Percentiles rank a stretch among this genome's conserved stretches.
Evolutionary conservation across 495 filamentous ascomycete species (phyloP).

Genomic region (Hypoxylon rickii): DNA sequence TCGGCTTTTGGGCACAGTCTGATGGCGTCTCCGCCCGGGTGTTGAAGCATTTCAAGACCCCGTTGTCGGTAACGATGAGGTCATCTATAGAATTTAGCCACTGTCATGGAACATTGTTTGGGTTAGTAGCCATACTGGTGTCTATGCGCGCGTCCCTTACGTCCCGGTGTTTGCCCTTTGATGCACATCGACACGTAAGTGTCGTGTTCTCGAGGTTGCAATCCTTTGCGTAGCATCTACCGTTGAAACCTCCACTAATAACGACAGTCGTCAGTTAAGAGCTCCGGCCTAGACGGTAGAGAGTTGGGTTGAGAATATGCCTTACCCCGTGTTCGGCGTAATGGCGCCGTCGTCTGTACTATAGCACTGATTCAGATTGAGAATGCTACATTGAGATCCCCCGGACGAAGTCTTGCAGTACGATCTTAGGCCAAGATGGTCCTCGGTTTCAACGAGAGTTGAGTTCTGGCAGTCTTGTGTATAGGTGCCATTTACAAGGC

Average conservation of each 20-base stretch:
- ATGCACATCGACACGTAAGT: neutral
- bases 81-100: neutral
- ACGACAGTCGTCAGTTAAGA: neutral
- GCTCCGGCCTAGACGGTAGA: too few species aligned
- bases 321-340: neutral
- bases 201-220: neutral
- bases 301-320: neutral
- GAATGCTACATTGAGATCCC: conserved; percentile 3
- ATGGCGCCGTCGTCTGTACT: neutral
- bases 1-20: neutral
- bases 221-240: neutral
- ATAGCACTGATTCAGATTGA: conserved; percentile 9
- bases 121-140: neutral
- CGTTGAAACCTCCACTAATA: neutral
- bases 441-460: neutral
- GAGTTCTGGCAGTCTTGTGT: conserved; percentile 1
- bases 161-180: neutral
- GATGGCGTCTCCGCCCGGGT: neutral
- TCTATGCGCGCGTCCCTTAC: neutral
- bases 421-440: neutral
- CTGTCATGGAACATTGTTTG: neutral
- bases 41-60: conserved; percentile 5
- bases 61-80: neutral
- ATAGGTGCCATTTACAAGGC: neutral
- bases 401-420: neutral